A percentile compares a stretch with the other conserved stretches of the same genome.
These are phyloP conservation scores for Xerocomus nothofagi DNA, from an alignment of 1,284 basidiomycete genomes.

Conservation along the genomic window DNA sequence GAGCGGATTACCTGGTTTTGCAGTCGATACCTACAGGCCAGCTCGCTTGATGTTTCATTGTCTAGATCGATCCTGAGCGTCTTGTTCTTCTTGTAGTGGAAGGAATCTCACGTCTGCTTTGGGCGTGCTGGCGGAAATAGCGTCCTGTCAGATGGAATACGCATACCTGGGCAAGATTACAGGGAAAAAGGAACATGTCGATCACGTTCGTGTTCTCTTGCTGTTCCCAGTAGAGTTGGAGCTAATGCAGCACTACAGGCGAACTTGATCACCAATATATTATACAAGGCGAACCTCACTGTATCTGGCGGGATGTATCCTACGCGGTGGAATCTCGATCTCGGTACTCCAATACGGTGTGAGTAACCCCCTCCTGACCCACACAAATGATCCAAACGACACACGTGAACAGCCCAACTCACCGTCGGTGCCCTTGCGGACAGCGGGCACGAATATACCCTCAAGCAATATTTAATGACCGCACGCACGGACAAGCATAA, in stretches of 20 bases:
- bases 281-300: conserved; percentile 46
- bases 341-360: conserved; percentile 43
- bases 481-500: conserved; percentile 56
- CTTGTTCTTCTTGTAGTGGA: conserved; percentile 1
- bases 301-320: conserved; percentile 56
- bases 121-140: conserved; percentile 54
- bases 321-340: conserved; percentile 46
- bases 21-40: conserved; percentile 49
- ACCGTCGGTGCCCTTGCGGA: conserved; percentile 66
- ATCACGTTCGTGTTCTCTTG: conserved; percentile 38
- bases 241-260: conserved; percentile 9
- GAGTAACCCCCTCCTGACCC: conserved; percentile 16
- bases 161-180: conserved; percentile 59
- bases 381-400: conserved; percentile 2
- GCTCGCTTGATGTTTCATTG: conserved; percentile 9
- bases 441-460: conserved; percentile 72
- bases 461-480: conserved; percentile 70
- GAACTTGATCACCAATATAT: conserved; percentile 43
- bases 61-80: conserved; percentile 2
- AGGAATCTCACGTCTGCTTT: neutral
- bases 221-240: neutral
- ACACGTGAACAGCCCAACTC: conserved; percentile 39
- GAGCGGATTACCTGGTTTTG: conserved; percentile 49
- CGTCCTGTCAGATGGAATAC: conserved; percentile 58
- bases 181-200: conserved; percentile 46